These are phyloP conservation scores for Saccharomycopsis sp. DNA, from an alignment of 805 yeast species.

Conservation along the genomic window DNA sequence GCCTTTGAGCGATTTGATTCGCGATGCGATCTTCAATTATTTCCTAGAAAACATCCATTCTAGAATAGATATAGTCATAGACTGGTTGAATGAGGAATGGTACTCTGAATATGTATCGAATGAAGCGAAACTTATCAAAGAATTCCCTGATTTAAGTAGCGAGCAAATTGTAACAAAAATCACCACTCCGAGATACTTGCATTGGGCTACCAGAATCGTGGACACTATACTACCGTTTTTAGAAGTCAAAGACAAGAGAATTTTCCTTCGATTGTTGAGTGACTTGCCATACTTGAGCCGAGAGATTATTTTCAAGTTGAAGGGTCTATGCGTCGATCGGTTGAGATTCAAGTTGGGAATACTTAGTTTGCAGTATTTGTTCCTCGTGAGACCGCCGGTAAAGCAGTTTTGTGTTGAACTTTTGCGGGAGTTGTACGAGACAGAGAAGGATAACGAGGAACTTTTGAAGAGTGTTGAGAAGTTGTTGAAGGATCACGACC, in stretches of 20 bases:
- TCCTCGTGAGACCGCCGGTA: slow-evolving; percentile 89
- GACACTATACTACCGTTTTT: slow-evolving; percentile 80
- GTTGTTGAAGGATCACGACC: slow-evolving; percentile 3
- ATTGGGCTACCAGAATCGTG: slow-evolving; percentile 64
- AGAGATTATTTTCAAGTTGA: slow-evolving; percentile 55
- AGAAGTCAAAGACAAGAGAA: slow-evolving; percentile 73
- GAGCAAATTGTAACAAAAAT: slow-evolving; percentile 22
- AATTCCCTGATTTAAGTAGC: slow-evolving; percentile 24
- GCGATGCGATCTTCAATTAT: slow-evolving; percentile 66
- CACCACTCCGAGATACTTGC: slow-evolving; percentile 48
- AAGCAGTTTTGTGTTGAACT: slow-evolving; percentile 44
- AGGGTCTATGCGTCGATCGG: slow-evolving; percentile 79
- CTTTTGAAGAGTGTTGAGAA: slow-evolving; percentile 6
- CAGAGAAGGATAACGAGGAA: slow-evolving; percentile 36
- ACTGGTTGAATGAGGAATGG: slow-evolving; percentile 97
- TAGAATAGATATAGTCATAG: slow-evolving; percentile 68
- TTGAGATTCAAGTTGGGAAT: slow-evolving; percentile 74
- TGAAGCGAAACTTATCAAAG: slow-evolving; percentile 25
- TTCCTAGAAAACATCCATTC: slow-evolving; percentile 66
- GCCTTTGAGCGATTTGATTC: slow-evolving; percentile 47
- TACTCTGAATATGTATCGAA: slow-evolving; percentile 46
- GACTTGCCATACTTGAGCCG: slow-evolving; percentile 76
- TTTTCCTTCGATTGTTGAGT: slow-evolving; percentile 74
- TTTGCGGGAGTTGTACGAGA: slow-evolving; percentile 40
- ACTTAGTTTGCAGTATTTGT: slow-evolving; percentile 70